Base-by-base conservation (phyloP, 306 rosid species). In the Abrus pulchellus region DNA sequence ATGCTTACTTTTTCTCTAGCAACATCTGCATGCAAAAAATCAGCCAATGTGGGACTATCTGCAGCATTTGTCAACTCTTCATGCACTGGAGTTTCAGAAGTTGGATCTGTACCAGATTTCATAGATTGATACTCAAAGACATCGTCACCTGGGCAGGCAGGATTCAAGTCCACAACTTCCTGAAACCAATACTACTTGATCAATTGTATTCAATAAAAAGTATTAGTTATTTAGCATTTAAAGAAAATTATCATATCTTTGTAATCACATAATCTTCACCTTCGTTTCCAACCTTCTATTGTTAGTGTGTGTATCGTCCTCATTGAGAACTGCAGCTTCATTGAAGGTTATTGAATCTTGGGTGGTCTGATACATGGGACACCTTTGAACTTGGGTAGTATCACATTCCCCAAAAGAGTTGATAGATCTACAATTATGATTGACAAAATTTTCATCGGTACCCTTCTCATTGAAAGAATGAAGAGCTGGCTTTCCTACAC, bases 81-180 rank as follows among this genome's bases (percentile, higher is more conserved):
- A 79, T 83, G 78, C 80, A 43, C 76, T n/a, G 78, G 83, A 69
- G 87, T 76, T 79, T 56, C 86, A 73, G 70, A 71, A 60, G 81
- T 72, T 81, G 86, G 81, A 74, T 73, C 83, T 32, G 50, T 20
- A 54, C 78, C 78, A 56, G 84, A 75, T 68, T 84, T 68, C 57
- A 89, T 32, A 60, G 86, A 82, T 5, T 88, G 87, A 77, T 49
- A 79, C 85, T 86, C 80, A 79, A 78, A 76, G 72, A 44, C 63
- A 41, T 67, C 82, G 70, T 78, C 85, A 34, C 59, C 30, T 36
- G 74, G 65, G 50, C 41, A 70, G 55, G 83, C 75, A 83, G 85
- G 75, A 80, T 67, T 77, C 74, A 85, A 78, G 74, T 73, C 80
- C 60, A 74, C 84, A 3, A 68, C 82, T 84, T 81, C 93, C 97